Percentiles rank a stretch among this genome's conserved stretches.
phyloP scores from a whole-genome alignment of 352 stramenopile species.

The Globisporangium cystogenes region DNA sequence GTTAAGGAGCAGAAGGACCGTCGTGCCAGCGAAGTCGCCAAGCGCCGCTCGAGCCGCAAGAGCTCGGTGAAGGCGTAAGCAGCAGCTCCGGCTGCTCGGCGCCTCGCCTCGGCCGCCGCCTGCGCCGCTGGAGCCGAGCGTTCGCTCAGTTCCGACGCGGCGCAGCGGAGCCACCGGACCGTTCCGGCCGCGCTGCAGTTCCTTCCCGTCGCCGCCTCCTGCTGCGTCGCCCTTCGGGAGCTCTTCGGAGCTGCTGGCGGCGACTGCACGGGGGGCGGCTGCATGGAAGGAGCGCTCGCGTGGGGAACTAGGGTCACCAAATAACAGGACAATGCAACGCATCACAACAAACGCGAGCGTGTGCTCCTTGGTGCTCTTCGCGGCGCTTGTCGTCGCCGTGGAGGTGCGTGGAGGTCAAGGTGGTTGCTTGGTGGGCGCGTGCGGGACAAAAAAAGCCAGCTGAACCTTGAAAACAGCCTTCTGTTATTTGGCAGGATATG shows the following conservation, averaged over 20 bases:
- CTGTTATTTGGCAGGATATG: neutral
- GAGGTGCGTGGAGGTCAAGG: too few species aligned
- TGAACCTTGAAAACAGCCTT: neutral
- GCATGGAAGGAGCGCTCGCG: neutral
- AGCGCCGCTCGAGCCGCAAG: slow-evolving; percentile 97
- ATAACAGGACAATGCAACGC: slow-evolving; percentile 25
- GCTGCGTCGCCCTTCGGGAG: neutral
- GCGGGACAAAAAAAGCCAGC: too few species aligned
- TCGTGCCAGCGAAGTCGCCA: slow-evolving; percentile 96
- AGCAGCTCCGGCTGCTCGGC: neutral
- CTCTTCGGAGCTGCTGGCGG: neutral
- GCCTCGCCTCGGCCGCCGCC: neutral
- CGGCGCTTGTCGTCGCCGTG: too few species aligned
- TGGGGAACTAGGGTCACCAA: slow-evolving; percentile 18
- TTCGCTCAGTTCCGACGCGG: neutral
- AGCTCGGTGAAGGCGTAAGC: slow-evolving; percentile 89
- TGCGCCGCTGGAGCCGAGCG: slow-evolving; percentile 1
- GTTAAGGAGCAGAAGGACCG: slow-evolving; percentile 98
- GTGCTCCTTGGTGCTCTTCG: neutral
- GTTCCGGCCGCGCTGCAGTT: slow-evolving; percentile 4
- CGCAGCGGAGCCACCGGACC: neutral
- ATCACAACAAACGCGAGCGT: slow-evolving; percentile 8
- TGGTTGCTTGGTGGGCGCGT: too few species aligned
- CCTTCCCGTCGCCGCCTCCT: neutral
- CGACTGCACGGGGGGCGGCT: neutral